Evolutionary conservation across 2,329 filamentous ascomycete species (phyloP), one percentile per base, ranked within the genome.

Genomic region (Aspergillus aculeatinus): DNA sequence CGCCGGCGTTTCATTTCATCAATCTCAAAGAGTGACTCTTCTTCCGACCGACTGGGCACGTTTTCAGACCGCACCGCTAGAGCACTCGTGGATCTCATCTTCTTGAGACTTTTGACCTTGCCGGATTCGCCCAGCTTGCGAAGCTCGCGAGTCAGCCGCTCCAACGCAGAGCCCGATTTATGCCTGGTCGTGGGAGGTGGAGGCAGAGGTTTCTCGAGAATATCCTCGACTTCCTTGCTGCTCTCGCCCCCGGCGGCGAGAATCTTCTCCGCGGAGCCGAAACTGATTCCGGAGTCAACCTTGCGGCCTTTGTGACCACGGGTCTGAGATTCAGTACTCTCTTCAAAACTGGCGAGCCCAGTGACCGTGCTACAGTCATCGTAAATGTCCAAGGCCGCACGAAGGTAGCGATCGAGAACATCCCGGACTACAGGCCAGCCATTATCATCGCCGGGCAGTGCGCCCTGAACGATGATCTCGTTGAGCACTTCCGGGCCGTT

Each of bases 231-330:
- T 52, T 71, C 71, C 54, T 55, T 66, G 60, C 68, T 72, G 65
- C 74, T 75, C 62, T 71, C 77, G 29, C 76, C 76, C 10, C 77
- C 79, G 21, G 77, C 73, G 31, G 74, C 73, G 31, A 75, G 71
- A 56, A 62, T 48, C 49, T 70, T 72, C 48, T 72, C 72, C 25
- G 70, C 65, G 1, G 76, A 76, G 53, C 77, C 79, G 67, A 88
- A 87, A 72, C 85, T 87, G 60, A 88, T 82, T 21, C 86, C 86
- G 3, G 86, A 88, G 70, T 88, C 86, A 23, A 82, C 83, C 73
- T 87, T 87, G 67, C 85, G 81, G 42, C 77, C 76, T 66, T 81
- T 82, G 57, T 77, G 74, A 51, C 70, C 68, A 55, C 71, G 65
- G 48, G 70, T 62, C n/a, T 69, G 68, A 14, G 71, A 67, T 19